Evolutionary conservation across 2,329 filamentous ascomycete genomes (phyloP).

Genomic region (Lasiodiplodia gonubiensis): DNA sequence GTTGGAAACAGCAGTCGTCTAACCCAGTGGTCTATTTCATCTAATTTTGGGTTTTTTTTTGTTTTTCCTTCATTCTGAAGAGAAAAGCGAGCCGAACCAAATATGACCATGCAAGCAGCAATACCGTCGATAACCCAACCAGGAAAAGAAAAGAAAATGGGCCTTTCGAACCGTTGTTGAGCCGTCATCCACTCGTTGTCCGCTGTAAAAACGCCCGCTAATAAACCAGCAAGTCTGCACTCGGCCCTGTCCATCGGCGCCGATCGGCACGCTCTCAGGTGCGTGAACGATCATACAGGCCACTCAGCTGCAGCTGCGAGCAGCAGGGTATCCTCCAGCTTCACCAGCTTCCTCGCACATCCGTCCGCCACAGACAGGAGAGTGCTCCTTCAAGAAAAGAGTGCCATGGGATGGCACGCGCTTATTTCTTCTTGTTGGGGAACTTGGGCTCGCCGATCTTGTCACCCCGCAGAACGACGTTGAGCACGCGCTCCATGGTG

Average conservation of each 20-base stretch:
- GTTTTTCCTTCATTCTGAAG: slow-evolving; percentile 6
- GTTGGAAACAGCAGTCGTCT: not conserved
- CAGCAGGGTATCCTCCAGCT: slow-evolving; percentile 10
- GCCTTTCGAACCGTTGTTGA: slow-evolving; percentile 4
- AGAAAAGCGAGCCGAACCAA: not conserved
- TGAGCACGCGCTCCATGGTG: slow-evolving; percentile 82
- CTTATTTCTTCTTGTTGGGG: slow-evolving; percentile 67
- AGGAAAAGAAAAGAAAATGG: not conserved
- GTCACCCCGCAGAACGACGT: slow-evolving; percentile 82
- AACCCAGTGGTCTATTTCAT: slow-evolving; percentile 19
- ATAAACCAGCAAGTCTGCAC: slow-evolving; percentile 18
- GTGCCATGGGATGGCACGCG: not conserved
- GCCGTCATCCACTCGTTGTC: slow-evolving; percentile 11
- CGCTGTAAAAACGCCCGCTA: slow-evolving; percentile 20
- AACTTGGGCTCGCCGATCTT: slow-evolving; percentile 88
- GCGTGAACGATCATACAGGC: not conserved
- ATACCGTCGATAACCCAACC: not conserved
- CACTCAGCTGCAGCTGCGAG: slow-evolving; percentile 10
- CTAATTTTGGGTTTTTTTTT: slow-evolving; percentile 2
- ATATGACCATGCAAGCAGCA: slow-evolving; percentile 7
- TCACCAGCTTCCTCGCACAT: not conserved
- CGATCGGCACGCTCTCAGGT: not conserved
- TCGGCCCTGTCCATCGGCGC: not conserved
- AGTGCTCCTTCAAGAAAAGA: not conserved
- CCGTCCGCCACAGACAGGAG: not conserved